Percentiles rank a stretch among this genome's conserved stretches.
Evolutionary conservation across 306 rosid species (phyloP).

Genomic region (Cotoneaster glaucophyllus): DNA sequence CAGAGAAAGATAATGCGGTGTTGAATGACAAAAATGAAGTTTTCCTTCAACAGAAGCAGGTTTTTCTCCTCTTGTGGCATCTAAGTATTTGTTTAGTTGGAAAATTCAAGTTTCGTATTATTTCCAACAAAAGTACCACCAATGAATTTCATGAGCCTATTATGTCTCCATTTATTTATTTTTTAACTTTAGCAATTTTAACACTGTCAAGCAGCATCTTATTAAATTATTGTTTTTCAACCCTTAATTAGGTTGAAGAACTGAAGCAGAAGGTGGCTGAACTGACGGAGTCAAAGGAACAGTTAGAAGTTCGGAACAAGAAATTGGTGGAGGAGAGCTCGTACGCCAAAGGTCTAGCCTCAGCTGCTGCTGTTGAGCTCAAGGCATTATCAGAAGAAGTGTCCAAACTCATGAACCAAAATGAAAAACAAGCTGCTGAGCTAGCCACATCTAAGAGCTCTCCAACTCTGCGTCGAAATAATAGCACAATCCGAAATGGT

Average conservation of each 20-base stretch:
- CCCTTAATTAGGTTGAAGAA: constrained; percentile 52
- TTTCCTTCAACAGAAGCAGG: constrained; percentile 56
- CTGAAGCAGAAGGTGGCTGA: constrained; percentile 55
- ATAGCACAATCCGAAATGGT: constrained; percentile 54
- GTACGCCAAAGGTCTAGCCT: constrained; percentile 95
- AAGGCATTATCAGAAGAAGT: constrained; percentile 97
- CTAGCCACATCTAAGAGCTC: constrained; percentile 69
- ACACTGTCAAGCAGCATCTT: constrained; percentile 4
- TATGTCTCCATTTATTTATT: neutral
- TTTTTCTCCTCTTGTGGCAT: constrained; percentile 12
- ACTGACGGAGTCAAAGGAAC: constrained; percentile 66
- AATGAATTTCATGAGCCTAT: neutral
- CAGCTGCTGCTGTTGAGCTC: constrained; percentile 99
- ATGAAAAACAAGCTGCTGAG: constrained; percentile 69
- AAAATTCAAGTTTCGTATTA: neutral
- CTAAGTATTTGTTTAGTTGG: neutral
- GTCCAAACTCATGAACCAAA: constrained; percentile 86
- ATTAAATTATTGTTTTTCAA: constrained; percentile 8
- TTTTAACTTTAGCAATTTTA: neutral
- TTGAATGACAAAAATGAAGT: constrained; percentile 28
- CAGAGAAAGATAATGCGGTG: constrained; percentile 27
- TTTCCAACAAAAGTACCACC: neutral
- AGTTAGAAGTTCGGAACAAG: constrained; percentile 68
- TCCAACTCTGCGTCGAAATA: constrained; percentile 52
- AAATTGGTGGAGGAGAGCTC: constrained; percentile 91